phyloP scores from a whole-genome alignment of 192 early-diverging fungal genomes.

The Pilobolus umbonatus region DNA sequence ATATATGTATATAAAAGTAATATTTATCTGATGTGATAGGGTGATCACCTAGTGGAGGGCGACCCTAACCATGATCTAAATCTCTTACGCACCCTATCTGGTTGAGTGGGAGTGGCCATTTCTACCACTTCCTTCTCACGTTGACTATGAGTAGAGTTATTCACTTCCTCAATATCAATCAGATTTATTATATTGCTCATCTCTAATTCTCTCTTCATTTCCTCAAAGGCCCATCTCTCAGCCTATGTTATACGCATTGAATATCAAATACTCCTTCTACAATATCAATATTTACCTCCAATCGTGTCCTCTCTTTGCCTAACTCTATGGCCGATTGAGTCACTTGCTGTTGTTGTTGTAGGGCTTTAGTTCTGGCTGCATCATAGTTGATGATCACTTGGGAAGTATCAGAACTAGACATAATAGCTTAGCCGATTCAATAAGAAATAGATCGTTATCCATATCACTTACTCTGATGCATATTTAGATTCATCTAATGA shows the following conservation, averaged over 20 bases:
- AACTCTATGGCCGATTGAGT: slow-evolving; percentile 68
- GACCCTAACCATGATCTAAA: slow-evolving; percentile 13
- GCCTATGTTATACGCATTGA: slow-evolving; percentile 1
- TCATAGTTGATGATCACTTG: no score
- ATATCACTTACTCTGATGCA: slow-evolving; percentile 17
- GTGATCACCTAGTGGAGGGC: slow-evolving; percentile 3
- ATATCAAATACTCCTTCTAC: neutral
- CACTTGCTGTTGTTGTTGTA: slow-evolving; percentile 60
- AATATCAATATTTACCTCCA: slow-evolving; percentile 11
- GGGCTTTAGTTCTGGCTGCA: slow-evolving; percentile 51
- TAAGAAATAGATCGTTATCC: no score
- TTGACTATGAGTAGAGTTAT: neutral
- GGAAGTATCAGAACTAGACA: no score
- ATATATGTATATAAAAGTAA: no score
- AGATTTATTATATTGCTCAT: neutral
- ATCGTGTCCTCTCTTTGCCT: slow-evolving; percentile 56
- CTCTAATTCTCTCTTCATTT: slow-evolving; percentile 13
- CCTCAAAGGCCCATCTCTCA: slow-evolving; percentile 29
- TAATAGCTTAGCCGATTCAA: no score
- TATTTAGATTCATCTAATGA: no score
- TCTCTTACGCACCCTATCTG: slow-evolving; percentile 1
- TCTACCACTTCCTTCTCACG: neutral
- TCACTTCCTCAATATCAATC: neutral
- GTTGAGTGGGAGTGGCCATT: neutral
- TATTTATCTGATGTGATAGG: no score